phyloP scores from a whole-genome alignment of 257 asterid species.

The Mentha longifolia region DNA sequence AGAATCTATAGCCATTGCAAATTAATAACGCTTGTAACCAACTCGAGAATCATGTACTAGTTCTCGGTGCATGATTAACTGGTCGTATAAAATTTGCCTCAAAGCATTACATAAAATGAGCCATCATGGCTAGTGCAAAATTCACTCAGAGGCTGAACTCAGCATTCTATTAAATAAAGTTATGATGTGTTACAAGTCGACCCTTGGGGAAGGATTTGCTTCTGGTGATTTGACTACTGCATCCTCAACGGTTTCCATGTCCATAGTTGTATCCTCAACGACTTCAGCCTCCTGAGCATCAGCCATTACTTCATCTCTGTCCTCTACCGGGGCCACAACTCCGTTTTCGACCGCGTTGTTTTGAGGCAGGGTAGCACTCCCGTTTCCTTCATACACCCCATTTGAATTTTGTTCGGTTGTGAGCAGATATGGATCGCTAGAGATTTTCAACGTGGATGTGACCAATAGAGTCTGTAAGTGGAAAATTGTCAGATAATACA shows the following conservation, averaged over 20 bases:
- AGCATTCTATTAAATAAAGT: not conserved
- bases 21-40: not conserved
- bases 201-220: slow-evolving; percentile 53
- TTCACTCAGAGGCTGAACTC: not conserved
- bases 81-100: not conserved
- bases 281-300: slow-evolving; percentile 73
- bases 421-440: slow-evolving; percentile 48
- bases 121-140: not conserved
- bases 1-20: not conserved
- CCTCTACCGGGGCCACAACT: slow-evolving; percentile 49
- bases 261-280: slow-evolving; percentile 61
- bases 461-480: slow-evolving; percentile 73
- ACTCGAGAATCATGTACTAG: not conserved
- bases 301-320: slow-evolving; percentile 78
- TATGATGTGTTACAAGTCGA: slow-evolving; percentile 39
- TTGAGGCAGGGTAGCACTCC: slow-evolving; percentile 34
- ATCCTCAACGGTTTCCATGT: slow-evolving; percentile 72
- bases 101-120: not conserved
- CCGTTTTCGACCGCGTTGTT: slow-evolving; percentile 55
- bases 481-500: slow-evolving; percentile 22
- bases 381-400: slow-evolving; percentile 47
- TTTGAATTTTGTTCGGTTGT: slow-evolving; percentile 44
- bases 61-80: not conserved
- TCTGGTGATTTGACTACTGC: slow-evolving; percentile 59
- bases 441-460: slow-evolving; percentile 63